Base-by-base conservation (phyloP, 1,284 basidiomycete species). In the Boletus calvinii region DNA sequence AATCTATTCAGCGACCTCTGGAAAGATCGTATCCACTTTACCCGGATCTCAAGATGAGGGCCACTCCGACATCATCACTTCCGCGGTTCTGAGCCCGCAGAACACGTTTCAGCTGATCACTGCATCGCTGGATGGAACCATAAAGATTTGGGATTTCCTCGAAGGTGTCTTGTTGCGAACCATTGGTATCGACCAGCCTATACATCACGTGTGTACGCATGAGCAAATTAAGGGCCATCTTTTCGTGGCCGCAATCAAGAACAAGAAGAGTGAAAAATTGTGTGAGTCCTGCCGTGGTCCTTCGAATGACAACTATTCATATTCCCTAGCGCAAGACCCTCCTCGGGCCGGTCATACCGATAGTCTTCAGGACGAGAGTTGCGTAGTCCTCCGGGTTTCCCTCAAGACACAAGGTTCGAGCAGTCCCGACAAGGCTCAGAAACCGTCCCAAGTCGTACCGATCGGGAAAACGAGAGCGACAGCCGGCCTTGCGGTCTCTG, bases 121-220 rank as follows among this genome's bases (percentile, higher is more conserved):
- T 9, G 85, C 85, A 30, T 92, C 92, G 2, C 69, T 87, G 48
- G 90, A 95, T 62, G 96, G 95, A 11, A 81, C 79, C 24, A 72
- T 98, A 59, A 85, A 92, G 67, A 75, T 96, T 11, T 98, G 96
- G 96, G 94, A 98, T 72, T 96, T 91, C 68, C 75, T 96, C 47
- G 94, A 98, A 58, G 94, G 87, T 1, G 76, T 80, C 4, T 73
- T 97, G 13, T 75, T 98, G 50, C 84, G 87, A 57, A 89, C 85
- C 1, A 80, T 95, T 52, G 75, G 81, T 53, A 64, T 91, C 39
- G 79, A 77, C 38, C 81, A 87, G 53, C 83, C 92, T 6, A 86
- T 97, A 58, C 79, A 84, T 51, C 80, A 84, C 59, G 73, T 95
- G 58, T 83, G 85, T 51, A 80, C 81, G 1, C 86, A 92, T 66